Base-by-base conservation (phyloP, 2,329 filamentous ascomycete genomes). In the Penicillium sp. region DNA sequence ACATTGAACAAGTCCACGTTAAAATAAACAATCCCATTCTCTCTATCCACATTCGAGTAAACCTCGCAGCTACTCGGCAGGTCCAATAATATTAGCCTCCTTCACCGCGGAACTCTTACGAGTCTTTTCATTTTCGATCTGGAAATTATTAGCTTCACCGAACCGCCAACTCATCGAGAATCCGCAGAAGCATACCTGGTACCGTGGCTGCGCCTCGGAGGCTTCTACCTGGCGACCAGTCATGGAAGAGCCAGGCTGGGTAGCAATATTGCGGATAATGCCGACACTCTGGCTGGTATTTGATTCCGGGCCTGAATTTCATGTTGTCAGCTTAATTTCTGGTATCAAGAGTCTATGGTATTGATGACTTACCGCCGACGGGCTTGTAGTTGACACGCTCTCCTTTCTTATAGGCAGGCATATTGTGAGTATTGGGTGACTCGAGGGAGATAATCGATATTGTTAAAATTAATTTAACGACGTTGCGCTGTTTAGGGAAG, bases 381-480 rank as follows among this genome's bases (percentile, higher is more conserved):
- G 65, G 65, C 46, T 65, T 67, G 48, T 68, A 68, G 32, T 52
- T 57, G 32, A 68, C 65, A 13, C 50, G 53, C 29, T 66, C 50
- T 38, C 65, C 65, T 31, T 55, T 39, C 9, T 48, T 48, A 47
- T 51, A 67, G 11, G 50, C 41, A 45, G 50, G 53, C 57, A 52
- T 60, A 28, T 32, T 33, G 16, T 28, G 4, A 30, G 3, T 10
- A 15, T n/a, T 14, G 7, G 3, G n/a, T 7, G 23, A 30, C 11
- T 23, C 6, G 22, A 23, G 22, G 6, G 6, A 23, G 22, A 11
- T 23, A 6, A 11, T 23, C n/a, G n/a, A n/a, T n/a, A n/a, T n/a
- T n/a, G n/a, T n/a, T n/a, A n/a, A n/a, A n/a, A n/a, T n/a, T n/a
- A n/a, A n/a, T n/a, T n/a, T n/a, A n/a, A n/a, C n/a, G n/a, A n/a